Percentiles rank a stretch among this genome's conserved stretches.
Conservation (phyloP, 306 rosid species). For the Inga leiocalycina region DNA sequence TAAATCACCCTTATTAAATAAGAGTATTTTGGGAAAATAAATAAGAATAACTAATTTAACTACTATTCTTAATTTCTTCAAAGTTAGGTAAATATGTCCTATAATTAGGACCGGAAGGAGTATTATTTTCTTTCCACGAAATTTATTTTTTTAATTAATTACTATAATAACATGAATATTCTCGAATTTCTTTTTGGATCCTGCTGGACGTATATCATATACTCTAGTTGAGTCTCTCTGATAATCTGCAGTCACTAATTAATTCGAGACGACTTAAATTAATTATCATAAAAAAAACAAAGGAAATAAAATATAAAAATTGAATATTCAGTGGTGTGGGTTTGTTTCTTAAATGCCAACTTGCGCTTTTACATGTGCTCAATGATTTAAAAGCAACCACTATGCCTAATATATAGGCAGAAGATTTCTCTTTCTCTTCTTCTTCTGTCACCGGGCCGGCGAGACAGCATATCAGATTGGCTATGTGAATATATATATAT, state of each 20-base stretch:
- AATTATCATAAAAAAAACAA: background rate
- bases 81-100: no score
- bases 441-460: background rate
- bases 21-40: no score
- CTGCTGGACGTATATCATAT: background rate
- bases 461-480: conserved; percentile 3
- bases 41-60: no score
- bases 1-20: no score
- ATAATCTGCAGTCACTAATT: background rate
- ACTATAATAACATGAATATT: background rate
- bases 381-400: background rate
- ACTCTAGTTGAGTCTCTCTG: background rate
- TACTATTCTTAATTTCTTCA: no score
- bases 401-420: background rate
- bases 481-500: background rate
- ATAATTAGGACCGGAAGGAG: no score
- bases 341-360: conserved; percentile 3
- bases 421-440: background rate
- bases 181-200: background rate
- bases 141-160: background rate
- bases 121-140: background rate
- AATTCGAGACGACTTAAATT: background rate
- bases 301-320: background rate
- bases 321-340: background rate
- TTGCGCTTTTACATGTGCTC: conserved; percentile 5